Evolutionary conservation across 106 monocot genomes (phyloP).

Genomic region (Gastrodia elata): DNA sequence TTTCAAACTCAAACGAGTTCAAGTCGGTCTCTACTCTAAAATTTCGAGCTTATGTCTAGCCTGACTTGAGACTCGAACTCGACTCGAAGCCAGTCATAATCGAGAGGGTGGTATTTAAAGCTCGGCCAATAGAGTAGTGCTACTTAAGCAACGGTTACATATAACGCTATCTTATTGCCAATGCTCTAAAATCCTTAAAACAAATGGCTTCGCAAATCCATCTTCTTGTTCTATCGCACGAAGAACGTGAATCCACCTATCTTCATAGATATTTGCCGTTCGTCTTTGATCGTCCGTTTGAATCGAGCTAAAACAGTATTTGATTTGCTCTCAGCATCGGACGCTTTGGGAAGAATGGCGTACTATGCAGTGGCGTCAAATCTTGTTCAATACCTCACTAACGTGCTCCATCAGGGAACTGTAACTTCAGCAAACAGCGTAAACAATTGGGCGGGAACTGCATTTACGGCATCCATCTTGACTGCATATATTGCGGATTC

Average conservation of each 20-base stretch:
- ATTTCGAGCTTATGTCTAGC: too few species aligned
- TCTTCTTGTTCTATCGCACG: neutral
- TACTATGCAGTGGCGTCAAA: conserved; percentile 43
- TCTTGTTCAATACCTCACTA: conserved; percentile 46
- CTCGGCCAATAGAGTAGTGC: too few species aligned
- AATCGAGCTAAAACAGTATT: neutral
- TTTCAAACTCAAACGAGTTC: too few species aligned
- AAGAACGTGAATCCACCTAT: neutral
- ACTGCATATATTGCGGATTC: conserved; percentile 44
- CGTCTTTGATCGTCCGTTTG: neutral
- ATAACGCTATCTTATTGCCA: too few species aligned
- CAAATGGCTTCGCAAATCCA: too few species aligned
- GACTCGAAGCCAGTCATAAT: too few species aligned
- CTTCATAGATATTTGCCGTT: neutral
- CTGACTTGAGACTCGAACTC: too few species aligned
- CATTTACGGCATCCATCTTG: conserved; percentile 34
- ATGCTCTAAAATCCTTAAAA: neutral
- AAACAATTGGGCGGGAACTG: conserved; percentile 50
- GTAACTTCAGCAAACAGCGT: conserved; percentile 48
- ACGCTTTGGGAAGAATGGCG: conserved; percentile 52
- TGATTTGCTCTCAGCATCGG: conserved; percentile 47
- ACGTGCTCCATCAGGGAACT: conserved; percentile 44
- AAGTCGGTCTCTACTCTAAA: too few species aligned
- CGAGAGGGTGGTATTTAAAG: too few species aligned
- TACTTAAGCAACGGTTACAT: too few species aligned